Percentiles rank a stretch among this genome's conserved stretches.
phyloP scores from a whole-genome alignment of 345 rosid species.

The Gossypium thurberi region DNA sequence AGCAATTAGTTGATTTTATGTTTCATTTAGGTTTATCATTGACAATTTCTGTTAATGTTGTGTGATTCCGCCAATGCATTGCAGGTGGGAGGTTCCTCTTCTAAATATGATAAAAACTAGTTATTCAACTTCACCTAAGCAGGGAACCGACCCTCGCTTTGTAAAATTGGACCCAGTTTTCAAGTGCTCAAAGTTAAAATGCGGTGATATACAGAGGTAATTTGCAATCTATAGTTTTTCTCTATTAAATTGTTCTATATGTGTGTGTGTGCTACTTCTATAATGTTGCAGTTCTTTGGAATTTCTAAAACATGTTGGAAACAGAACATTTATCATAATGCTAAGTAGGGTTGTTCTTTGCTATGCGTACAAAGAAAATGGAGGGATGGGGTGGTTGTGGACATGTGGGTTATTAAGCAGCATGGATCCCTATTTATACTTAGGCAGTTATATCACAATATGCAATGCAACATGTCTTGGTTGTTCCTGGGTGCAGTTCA shows the following conservation, averaged over 20 bases:
- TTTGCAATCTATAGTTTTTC: slow-evolving; percentile 11
- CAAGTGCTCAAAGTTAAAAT: slow-evolving; percentile 58
- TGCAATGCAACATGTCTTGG: neutral
- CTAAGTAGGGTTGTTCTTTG: neutral
- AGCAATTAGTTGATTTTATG: neutral
- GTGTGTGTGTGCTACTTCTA: neutral
- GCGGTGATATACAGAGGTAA: slow-evolving; percentile 69
- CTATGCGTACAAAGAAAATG: neutral
- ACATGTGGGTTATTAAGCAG: neutral
- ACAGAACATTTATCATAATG: neutral
- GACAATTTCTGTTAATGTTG: slow-evolving; percentile 9
- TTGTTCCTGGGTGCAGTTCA: neutral
- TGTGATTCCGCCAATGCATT: slow-evolving; percentile 20
- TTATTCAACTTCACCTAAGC: slow-evolving; percentile 47
- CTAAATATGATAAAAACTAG: slow-evolving; percentile 44
- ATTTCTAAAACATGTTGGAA: slow-evolving; percentile 6
- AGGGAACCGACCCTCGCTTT: slow-evolving; percentile 81
- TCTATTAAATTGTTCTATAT: neutral
- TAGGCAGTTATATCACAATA: neutral
- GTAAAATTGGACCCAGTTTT: slow-evolving; percentile 81
- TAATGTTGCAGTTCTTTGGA: neutral
- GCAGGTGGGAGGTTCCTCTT: slow-evolving; percentile 98
- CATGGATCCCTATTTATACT: neutral
- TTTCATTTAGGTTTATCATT: slow-evolving; percentile 6
- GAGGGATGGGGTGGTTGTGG: neutral